Base-by-base conservation (phyloP, 306 rosid species). In the Castanea mollissima region DNA sequence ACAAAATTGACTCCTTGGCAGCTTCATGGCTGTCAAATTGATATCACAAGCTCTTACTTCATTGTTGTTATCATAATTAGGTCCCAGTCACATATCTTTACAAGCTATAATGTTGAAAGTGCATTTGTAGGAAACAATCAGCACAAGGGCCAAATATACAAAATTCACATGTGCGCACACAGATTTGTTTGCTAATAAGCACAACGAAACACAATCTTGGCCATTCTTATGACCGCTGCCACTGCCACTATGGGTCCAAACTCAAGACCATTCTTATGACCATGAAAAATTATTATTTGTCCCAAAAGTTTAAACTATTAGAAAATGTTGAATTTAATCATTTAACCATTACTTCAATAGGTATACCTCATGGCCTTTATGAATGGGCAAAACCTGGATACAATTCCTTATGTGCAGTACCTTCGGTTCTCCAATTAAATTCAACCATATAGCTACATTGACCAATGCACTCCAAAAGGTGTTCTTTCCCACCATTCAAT, bases 1-100 rank as follows among this genome's bases (percentile, higher is more conserved):
- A 90, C 69, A 90, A 69, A 71, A 90, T 81, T 71, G 92, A 86
- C 69, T 78, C 82, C 84, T 68, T 79, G 44, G 91, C 91, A 4
- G 81, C 86, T 14, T 59, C 76, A 79, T 85, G 79, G 81, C 92
- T 90, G 88, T 57, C 73, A 83, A 67, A 58, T 41, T 9, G 44
- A 46, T 51, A 75, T 6, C 60, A 11, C 70, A 70, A 20, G 46
- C 31, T 58, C 64, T 83, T 56, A 74, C 44, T 16, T 65, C 55
- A 6, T 41, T 10, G 19, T 49, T 23, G 13, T 55, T n/a, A 31
- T 19, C 62, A 59, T 46, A 56, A 35, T 54, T 62, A 79, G 57
- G 21, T 25, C 51, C n/a, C 49, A 8, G 44, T 20, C 55, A 23
- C 55, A 32, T 57, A 31, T 31, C 18, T 14, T 25, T 19, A 54